Conservation (phyloP, 2,329 filamentous ascomycete species). For the Arthrinium phaeospermum region DNA sequence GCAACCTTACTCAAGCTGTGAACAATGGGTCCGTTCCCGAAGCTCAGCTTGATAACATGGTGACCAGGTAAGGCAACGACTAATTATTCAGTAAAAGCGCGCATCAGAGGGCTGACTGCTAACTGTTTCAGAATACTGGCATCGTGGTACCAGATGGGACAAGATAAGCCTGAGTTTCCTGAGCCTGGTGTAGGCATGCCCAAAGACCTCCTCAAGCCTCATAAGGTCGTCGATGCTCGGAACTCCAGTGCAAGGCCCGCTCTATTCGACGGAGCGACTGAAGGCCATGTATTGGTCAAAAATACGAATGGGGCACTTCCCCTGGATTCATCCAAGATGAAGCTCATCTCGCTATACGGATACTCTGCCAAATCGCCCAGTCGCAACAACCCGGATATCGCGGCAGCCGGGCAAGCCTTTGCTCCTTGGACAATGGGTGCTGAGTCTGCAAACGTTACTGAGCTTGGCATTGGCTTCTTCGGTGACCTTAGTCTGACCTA, state of each 20-base stretch:
- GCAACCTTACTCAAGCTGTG: conserved; percentile 52
- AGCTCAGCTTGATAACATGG: conserved; percentile 55
- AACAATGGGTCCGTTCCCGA: conserved; percentile 52
- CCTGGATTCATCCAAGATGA: conserved; percentile 51
- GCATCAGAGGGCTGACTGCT: not conserved
- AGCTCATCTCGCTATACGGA: conserved; percentile 50
- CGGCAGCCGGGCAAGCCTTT: conserved; percentile 49
- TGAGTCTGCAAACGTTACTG: conserved; percentile 25
- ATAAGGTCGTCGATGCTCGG: conserved; percentile 47
- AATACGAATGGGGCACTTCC: conserved; percentile 51
- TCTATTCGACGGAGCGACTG: conserved; percentile 43
- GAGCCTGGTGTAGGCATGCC: conserved; percentile 44
- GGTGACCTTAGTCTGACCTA: conserved; percentile 28
- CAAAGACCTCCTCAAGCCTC: conserved; percentile 38
- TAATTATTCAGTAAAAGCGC: too few relatives aligned
- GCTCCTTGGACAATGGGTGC: conserved; percentile 24
- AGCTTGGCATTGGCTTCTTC: conserved; percentile 30
- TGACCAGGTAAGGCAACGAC: conserved; percentile 47
- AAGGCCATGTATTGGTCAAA: conserved; percentile 48
- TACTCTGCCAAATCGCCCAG: conserved; percentile 44
- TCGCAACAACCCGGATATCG: conserved; percentile 44
- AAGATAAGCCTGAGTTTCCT: conserved; percentile 37
- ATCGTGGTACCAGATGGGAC: conserved; percentile 48
- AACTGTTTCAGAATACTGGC: conserved; percentile 35
- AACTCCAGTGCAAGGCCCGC: conserved; percentile 36